Base-by-base conservation (phyloP, 306 rosid genomes). In the Trifolium fragiferum region DNA sequence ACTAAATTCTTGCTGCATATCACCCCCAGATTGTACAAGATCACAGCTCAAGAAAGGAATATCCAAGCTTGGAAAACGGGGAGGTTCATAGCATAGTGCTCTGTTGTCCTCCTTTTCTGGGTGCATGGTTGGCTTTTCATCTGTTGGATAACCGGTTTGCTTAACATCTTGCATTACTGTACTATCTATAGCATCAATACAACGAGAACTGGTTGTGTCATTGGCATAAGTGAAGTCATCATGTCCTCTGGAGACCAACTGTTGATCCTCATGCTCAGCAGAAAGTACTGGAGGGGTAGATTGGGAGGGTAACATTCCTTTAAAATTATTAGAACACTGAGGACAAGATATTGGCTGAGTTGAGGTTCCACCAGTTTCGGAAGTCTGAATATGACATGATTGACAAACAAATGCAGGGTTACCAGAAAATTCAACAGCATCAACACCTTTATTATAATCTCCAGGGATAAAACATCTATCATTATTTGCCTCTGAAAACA, bases 1-100 rank as follows among this genome's bases (percentile, higher is more conserved):
- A 79, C 99, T 95, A 75, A 89, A 95, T 53, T 95, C 99, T 86
- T 90, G 99, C 81, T 87, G 99, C 89, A 87, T 87, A 78, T 95
- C 97, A 60, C 85, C 75, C 43, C 93, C 88, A 66, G 89, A 76
- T 76, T 90, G 96, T 77, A 78, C 61, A 82, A 95, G 99, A 86
- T 95, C 99, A 66, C 99, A 95, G 82, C 97, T 95, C 43, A 95
- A 84, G 85, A 95, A 95, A 73, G 99, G 98, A 78, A 87, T 68
- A 77, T 95, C 99, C 87, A 84, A 79, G 74, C 96, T 89, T 44
- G 99, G 97, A 80, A 92, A 92, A 53, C 97, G 96, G 71, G 99
- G 99, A 58, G 99, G 99, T 76, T 92, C 93, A 55, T 95, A 95
- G 71, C 92, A 95, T 18, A 92, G 88, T 76, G 87, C 79, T 72